Conservation (phyloP, 345 rosid species). For the Populus pruinosa region DNA sequence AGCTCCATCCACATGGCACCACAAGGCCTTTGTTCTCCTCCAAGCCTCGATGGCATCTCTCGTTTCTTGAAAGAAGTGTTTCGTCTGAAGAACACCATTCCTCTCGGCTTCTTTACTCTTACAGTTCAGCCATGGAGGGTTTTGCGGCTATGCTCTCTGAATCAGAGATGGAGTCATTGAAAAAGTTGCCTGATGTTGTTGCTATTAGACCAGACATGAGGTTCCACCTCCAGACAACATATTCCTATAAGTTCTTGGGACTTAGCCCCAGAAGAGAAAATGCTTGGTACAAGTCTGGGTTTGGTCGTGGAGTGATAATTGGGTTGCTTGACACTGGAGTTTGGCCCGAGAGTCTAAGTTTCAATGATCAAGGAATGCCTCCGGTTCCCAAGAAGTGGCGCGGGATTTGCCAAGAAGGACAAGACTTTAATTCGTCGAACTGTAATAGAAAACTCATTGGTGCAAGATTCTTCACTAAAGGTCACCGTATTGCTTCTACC, state of each 20-base stretch:
- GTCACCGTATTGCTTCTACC: slow-evolving; percentile 57
- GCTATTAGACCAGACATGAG: slow-evolving; percentile 67
- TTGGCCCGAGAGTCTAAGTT: slow-evolving; percentile 95
- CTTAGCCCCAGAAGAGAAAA: slow-evolving; percentile 39
- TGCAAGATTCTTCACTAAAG: slow-evolving; percentile 77
- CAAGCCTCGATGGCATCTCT: slow-evolving; percentile 65
- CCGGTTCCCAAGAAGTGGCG: slow-evolving; percentile 66
- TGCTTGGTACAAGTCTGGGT: slow-evolving; percentile 60
- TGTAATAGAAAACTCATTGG: slow-evolving; percentile 85
- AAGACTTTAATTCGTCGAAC: slow-evolving; percentile 45
- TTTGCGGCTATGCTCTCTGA: slow-evolving; percentile 73
- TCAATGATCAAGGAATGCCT: slow-evolving; percentile 67
- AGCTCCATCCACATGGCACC: slow-evolving; percentile 65
- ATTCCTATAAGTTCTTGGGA: slow-evolving; percentile 83
- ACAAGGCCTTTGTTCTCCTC: slow-evolving; percentile 39
- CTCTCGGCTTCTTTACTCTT: slow-evolving; percentile 80
- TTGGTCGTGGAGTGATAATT: slow-evolving; percentile 60
- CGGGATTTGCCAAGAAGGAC: slow-evolving; percentile 79
- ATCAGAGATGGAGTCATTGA: slow-evolving; percentile 44
- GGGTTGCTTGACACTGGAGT: slow-evolving; percentile 85
- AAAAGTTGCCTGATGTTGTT: slow-evolving; percentile 55
- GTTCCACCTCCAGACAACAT: slow-evolving; percentile 68
- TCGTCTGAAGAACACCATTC: slow-evolving; percentile 45
- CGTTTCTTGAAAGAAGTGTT: slow-evolving; percentile 50
- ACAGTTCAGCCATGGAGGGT: slow-evolving; percentile 78